Evolutionary conservation across 2,329 filamentous ascomycete genomes (phyloP).

Genomic region (Aureobasidium mangrovei): DNA sequence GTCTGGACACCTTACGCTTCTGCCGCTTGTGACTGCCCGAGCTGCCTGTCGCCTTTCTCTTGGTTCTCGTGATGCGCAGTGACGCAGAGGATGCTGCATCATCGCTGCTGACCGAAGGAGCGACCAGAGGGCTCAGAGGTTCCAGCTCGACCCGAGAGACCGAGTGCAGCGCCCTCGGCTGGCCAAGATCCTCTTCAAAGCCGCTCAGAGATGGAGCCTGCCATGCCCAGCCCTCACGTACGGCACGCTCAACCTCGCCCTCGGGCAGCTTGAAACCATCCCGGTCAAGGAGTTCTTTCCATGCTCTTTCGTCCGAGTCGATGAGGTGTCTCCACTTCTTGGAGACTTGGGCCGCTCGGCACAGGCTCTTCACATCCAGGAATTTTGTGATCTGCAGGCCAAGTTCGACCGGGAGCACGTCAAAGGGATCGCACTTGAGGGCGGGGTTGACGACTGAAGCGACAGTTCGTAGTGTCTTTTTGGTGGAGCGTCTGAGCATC

Average conservation of each 20-base stretch:
- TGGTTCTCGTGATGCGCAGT: conserved; percentile 26
- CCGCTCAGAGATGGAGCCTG: conserved; percentile 67
- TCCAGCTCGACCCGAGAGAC: conserved; percentile 18
- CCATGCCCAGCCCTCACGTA: conserved; percentile 94
- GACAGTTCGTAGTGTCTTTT: conserved; percentile 80
- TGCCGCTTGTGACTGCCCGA: conserved; percentile 42
- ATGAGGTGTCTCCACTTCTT: conserved; percentile 88
- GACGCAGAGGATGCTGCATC: conserved; percentile 19
- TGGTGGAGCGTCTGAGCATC: conserved; percentile 75
- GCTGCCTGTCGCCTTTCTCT: conserved; percentile 31
- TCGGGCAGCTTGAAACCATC: conserved; percentile 73
- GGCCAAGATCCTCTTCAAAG: conserved; percentile 72
- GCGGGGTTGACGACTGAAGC: conserved; percentile 88
- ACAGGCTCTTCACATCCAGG: conserved; percentile 77
- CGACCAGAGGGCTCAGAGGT: conserved; percentile 2
- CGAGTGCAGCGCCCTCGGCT: conserved; percentile 25
- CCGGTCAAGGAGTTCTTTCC: conserved; percentile 82
- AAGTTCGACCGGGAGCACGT: conserved; percentile 74
- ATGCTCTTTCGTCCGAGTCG: conserved; percentile 87
- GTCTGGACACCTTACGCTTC: conserved; percentile 46
- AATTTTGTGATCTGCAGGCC: conserved; percentile 81
- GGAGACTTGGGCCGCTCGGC: conserved; percentile 83
- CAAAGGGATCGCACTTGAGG: conserved; percentile 86
- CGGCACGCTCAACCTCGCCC: conserved; percentile 77
- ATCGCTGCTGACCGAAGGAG: conserved; percentile 14